These are phyloP conservation scores for Capsicum baccatum DNA, from an alignment of 257 asterid genomes.

Conservation along the genomic window DNA sequence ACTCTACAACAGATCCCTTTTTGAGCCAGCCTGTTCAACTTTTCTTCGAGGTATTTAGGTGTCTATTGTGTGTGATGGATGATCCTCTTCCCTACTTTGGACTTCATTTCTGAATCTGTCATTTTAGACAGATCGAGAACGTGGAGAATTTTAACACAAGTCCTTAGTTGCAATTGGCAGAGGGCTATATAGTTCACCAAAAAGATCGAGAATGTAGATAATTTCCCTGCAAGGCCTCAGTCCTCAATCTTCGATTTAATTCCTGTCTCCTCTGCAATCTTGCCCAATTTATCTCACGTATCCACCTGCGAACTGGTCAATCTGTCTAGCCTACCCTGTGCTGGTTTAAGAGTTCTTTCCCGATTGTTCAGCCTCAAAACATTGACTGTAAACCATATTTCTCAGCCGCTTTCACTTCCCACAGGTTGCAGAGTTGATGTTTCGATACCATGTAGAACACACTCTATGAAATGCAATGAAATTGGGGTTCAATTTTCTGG, in stretches of 20 bases:
- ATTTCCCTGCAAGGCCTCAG: neutral
- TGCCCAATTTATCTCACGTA: conserved; percentile 1
- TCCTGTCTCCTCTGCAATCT: neutral
- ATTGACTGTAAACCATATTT: neutral
- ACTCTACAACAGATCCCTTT: neutral
- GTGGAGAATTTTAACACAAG: neutral
- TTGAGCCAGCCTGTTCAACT: neutral
- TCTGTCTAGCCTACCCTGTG: neutral
- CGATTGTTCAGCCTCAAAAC: neutral
- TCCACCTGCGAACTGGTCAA: neutral
- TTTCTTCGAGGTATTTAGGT: conserved; percentile 19
- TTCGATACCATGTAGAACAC: neutral
- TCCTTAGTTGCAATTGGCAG: neutral
- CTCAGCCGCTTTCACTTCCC: neutral
- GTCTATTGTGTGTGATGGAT: conserved; percentile 6
- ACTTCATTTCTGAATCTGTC: neutral
- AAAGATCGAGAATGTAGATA: neutral
- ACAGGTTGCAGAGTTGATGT: neutral
- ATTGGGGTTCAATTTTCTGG: neutral
- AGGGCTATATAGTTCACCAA: neutral
- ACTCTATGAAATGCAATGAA: neutral
- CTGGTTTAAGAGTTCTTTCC: neutral
- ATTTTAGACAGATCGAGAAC: neutral
- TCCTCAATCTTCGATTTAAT: neutral
- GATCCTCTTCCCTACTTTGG: conserved; percentile 13